Conservation (phyloP, 2,329 filamentous ascomycete genomes). For the Byssoonygena ceratinophila region DNA sequence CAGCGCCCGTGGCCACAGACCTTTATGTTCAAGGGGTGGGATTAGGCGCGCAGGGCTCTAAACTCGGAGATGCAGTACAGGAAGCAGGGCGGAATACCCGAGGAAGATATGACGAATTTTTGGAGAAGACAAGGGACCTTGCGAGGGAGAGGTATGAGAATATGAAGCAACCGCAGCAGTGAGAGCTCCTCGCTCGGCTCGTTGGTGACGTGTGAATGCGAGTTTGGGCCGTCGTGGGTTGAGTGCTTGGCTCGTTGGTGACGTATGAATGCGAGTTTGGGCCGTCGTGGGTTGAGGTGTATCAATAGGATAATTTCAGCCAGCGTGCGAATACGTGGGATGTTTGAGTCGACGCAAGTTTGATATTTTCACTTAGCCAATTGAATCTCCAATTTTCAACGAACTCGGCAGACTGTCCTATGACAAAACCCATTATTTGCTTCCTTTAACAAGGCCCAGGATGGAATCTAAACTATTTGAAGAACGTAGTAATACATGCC, state of each 20-base stretch:
- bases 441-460: too few relatives aligned
- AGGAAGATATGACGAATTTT: constrained; percentile 39
- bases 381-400: too few relatives aligned
- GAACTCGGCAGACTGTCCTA: too few relatives aligned
- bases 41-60: constrained; percentile 40
- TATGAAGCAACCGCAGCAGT: constrained; percentile 21
- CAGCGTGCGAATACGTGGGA: too few relatives aligned
- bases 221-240: too few relatives aligned
- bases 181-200: neutral
- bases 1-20: constrained; percentile 39
- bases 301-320: too few relatives aligned
- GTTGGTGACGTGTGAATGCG: neutral
- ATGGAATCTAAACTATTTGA: too few relatives aligned
- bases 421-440: too few relatives aligned
- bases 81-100: constrained; percentile 41
- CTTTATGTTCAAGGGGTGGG: constrained; percentile 43
- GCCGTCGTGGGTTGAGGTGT: too few relatives aligned
- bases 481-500: neutral
- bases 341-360: too few relatives aligned
- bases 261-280: too few relatives aligned
- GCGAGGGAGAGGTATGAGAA: constrained; percentile 40
- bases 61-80: constrained; percentile 40
- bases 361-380: too few relatives aligned
- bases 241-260: neutral
- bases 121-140: constrained; percentile 38